Evolutionary conservation across 192 early-diverging fungal species (phyloP), one percentile per base, ranked within the genome.

Genomic region (Umbelopsis vinacea): DNA sequence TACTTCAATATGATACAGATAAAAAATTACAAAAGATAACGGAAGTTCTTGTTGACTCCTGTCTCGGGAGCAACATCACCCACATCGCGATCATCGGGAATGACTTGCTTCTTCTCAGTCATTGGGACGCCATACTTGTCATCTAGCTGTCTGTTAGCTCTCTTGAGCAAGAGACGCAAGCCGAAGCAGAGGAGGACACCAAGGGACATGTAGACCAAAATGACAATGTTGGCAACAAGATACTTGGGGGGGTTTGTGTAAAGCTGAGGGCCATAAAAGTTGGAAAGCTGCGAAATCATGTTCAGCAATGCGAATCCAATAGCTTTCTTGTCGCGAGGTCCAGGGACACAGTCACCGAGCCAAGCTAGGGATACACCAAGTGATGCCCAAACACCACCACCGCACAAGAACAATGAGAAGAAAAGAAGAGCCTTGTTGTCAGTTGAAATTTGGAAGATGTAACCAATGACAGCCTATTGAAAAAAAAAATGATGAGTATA

Each of bases 351-450:
- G 45, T 73, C 71, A 43, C 71, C 63, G 6, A 73, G 48, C 71
- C 71, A 73, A 37, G 71, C 71, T 10, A 73, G 57, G 2, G 71
- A 73, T 11, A 73, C 71, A 50, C 71, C 71, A 15, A 73, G 46
- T 22, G 71, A 73, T 19, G 60, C 43, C 71, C 71, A 73, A 19
- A 73, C 71, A 40, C 71, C 71, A 35, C 71, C 71, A 67, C 71
- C 71, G 43, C 71, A 73, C 48, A 73, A 67, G 46, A 73, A 73
- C 24, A 73, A 26, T 6, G 71, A 73, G 35, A 73, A 60, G 71
- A 60, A 73, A 9, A 73, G 46, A 7, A 73, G 19, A 37, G 57
- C 71, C 55, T 66, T 29, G 45, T 60, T 73, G 6, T 14, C 47
- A 24, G 45, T 60, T 8, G 71, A 46, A 2, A 73, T 66, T 45